Evolutionary conservation across 108 stramenopile species (phyloP), one percentile per base, ranked within the genome.

Genomic region (Nannochloropsis gaditana): DNA sequence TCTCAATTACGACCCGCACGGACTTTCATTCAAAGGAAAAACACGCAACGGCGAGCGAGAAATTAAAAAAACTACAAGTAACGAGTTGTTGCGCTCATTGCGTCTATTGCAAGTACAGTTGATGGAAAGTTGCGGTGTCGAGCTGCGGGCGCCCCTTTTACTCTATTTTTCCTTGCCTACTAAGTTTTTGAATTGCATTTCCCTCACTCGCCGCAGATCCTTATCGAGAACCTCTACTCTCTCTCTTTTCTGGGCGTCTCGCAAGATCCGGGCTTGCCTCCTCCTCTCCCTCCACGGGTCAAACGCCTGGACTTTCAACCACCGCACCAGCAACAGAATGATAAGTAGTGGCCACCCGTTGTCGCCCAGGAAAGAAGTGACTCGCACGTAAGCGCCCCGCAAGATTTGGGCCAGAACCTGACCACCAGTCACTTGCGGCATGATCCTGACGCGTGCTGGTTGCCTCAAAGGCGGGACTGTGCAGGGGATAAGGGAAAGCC

Each of bases 271-370:
- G 59, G 59, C 59, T n/a, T 73, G 59, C 59, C 59, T 73, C 59
- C 59, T 73, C 59, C 59, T 73, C 59, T 73, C 59, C 59, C 59
- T n/a, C 59, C 59, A 73, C 59, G 59, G 59, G 59, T 73, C 59
- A 73, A 5, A 73, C 59, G 5, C n/a, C 59, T 8, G 19, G 59
- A n/a, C n/a, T 8, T 73, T 73, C 59, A 73, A 73, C 59, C 59
- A 73, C 59, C 59, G 3, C 19, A 1, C 59, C 59, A 73, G 19
- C 15, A 73, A n/a, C 15, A 73, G n/a, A 2, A n/a, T n/a, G 8
- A 73, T 4, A n/a, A 73, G 59, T n/a, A 73, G 59, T n/a, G 59
- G 59, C 59, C 59, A 73, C n/a, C 59, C 59, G 8, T 73, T n/a
- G n/a, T 4, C 15, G n/a, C 19, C 59, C 15, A 73, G 59, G 59